phyloP scores from a whole-genome alignment of 1,139 yeast species.

The Candida smagusa region DNA sequence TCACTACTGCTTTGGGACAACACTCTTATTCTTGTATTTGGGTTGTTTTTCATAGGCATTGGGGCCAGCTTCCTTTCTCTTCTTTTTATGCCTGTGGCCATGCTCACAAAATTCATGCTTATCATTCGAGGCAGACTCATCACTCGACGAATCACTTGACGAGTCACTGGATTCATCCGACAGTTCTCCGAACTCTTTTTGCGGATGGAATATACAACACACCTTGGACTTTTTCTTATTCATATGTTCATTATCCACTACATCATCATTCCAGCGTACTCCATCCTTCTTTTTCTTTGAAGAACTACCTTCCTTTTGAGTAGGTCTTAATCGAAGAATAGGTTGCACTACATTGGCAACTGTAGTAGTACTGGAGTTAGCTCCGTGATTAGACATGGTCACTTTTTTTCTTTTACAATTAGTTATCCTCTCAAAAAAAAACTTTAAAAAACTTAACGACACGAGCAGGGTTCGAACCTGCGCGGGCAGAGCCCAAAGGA shows the following conservation, averaged over 20 bases:
- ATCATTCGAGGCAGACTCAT: slow-evolving; percentile 12
- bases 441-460: slow-evolving; percentile 30
- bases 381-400: slow-evolving; percentile 3
- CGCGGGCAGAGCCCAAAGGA: slow-evolving; percentile 26
- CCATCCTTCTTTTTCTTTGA: slow-evolving; percentile 27
- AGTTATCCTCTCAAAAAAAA: background rate
- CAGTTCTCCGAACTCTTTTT: slow-evolving; percentile 52
- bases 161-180: slow-evolving; percentile 28
- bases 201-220: slow-evolving; percentile 94
- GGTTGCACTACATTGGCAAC: slow-evolving; percentile 10
- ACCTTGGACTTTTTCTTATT: slow-evolving; percentile 85
- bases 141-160: slow-evolving; percentile 36
- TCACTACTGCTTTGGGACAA: slow-evolving; percentile 6
- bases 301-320: slow-evolving; percentile 3
- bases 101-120: slow-evolving; percentile 7
- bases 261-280: slow-evolving; percentile 83
- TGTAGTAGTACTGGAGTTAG: slow-evolving; percentile 6
- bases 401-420: background rate
- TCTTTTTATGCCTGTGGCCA: slow-evolving; percentile 8
- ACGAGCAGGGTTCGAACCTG: slow-evolving; percentile 40
- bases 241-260: slow-evolving; percentile 85
- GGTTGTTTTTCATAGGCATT: slow-evolving; percentile 81
- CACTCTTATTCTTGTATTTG: slow-evolving; percentile 40
- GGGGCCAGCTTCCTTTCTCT: slow-evolving; percentile 33
- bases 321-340: slow-evolving; percentile 11